A percentile compares a stretch with the other conserved stretches of the same genome.
phyloP scores from a whole-genome alignment of 805 yeast genomes.

The Starmerella sirachaensis region DNA sequence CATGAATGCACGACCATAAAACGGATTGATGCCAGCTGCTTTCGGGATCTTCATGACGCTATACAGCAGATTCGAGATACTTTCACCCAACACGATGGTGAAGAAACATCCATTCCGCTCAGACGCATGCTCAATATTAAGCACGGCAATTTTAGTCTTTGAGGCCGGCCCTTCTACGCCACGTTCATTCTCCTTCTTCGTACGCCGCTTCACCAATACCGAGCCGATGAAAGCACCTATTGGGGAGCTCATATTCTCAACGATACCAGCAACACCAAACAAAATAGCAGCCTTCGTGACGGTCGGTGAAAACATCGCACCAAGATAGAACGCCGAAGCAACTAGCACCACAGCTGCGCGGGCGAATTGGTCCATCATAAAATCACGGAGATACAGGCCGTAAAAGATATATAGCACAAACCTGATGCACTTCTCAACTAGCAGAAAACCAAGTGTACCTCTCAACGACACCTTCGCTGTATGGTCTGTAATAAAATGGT shows the following conservation, averaged over 20 bases:
- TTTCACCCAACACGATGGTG: slow-evolving; percentile 11
- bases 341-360: slow-evolving; percentile 2
- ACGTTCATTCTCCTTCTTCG: background rate
- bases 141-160: background rate
- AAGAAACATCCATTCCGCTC: slow-evolving; percentile 8
- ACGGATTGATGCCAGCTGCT: slow-evolving; percentile 6
- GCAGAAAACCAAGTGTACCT: slow-evolving; percentile 5
- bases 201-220: too few species aligned
- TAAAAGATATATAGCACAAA: slow-evolving; percentile 6
- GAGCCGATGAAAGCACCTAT: background rate
- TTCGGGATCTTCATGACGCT: slow-evolving; percentile 1
- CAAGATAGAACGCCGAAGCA: slow-evolving; percentile 6
- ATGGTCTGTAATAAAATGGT: background rate
- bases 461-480: background rate
- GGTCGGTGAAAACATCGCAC: slow-evolving; percentile 5
- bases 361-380: slow-evolving; percentile 2
- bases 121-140: slow-evolving; percentile 8
- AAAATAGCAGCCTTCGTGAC: slow-evolving; percentile 1
- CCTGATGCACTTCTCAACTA: slow-evolving; percentile 7
- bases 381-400: slow-evolving; percentile 3
- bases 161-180: background rate
- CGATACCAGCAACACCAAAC: slow-evolving; percentile 7
- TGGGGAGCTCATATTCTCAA: slow-evolving; percentile 2
- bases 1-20: slow-evolving; percentile 11
- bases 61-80: slow-evolving; percentile 7